Conservation (phyloP, 305 asterid genomes). For the Salvia sclarea region DNA sequence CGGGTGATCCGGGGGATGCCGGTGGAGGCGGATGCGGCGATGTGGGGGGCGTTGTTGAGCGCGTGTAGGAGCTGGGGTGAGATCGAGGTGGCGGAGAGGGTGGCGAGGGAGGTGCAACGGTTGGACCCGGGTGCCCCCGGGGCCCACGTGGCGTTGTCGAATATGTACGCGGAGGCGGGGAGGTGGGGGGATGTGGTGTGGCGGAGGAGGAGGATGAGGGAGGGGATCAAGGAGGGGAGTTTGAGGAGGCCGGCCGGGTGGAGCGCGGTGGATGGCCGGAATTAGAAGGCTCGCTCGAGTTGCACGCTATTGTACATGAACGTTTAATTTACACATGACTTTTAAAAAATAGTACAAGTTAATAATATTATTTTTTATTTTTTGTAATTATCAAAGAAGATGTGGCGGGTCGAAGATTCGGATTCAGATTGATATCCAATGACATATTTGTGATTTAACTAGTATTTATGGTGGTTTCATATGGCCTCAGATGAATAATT, state of each 20-base stretch:
- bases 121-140: constrained; percentile 72
- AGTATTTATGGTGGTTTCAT: no score
- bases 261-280: constrained; percentile 51
- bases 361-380: no score
- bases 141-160: constrained; percentile 71
- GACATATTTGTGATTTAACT: no score
- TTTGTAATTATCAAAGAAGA: no score
- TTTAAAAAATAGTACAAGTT: no score
- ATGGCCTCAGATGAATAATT: no score
- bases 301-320: no score
- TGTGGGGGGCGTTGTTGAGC: constrained; percentile 82
- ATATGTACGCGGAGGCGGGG: constrained; percentile 78
- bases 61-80: constrained; percentile 62
- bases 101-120: constrained; percentile 54
- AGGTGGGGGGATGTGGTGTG: constrained; percentile 73
- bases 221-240: constrained; percentile 59
- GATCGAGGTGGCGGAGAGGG: constrained; percentile 77
- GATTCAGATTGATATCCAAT: no score
- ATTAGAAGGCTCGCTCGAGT: neutral
- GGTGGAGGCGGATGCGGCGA: constrained; percentile 70
- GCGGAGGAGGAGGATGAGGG: constrained; percentile 63
- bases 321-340: neutral
- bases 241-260: constrained; percentile 69
- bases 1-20: constrained; percentile 59
- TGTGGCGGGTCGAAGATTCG: no score